Base-by-base conservation (phyloP, 2,329 filamentous ascomycete genomes). In the Alternaria sp. region DNA sequence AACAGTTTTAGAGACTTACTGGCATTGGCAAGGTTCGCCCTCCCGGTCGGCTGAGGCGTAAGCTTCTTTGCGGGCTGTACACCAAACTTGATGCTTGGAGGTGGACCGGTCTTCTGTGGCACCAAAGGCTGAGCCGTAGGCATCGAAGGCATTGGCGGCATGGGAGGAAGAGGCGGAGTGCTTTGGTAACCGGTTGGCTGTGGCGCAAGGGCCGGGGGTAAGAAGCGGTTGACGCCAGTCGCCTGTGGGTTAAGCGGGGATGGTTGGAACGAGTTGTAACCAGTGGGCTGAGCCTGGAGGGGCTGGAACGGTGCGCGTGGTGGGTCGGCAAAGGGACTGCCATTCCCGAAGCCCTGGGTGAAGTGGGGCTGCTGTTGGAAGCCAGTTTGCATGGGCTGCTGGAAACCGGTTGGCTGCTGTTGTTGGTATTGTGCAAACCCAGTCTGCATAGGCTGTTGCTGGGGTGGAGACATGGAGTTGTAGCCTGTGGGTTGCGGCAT, bases 1-100 rank as follows among this genome's bases (percentile, higher is more conserved):
- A 16, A n/a, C 8, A 42, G 20, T 14, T 5, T 59, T 22, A 20
- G 5, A n/a, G 14, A 94, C 94, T 91, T 89, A 98, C 94, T 99
- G 74, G 95, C 95, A 88, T 96, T 92, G 53, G 91, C 86, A 68
- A 99, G 85, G 78, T 98, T 97, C 57, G 95, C 95, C 82, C 91
- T 89, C 65, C 95, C 95, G 7, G 95, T 99, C 28, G 93, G 86
- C 81, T 98, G 95, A 30, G 94, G 89, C 62, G 87, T 85, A 70
- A 98, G 81, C 78, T 91, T 95, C 80, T 93, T 93, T 30, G 88
- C 82, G 28, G 84, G 82, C 58, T 87, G 85, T 36, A 96, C 89
- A 39, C 95, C 95, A 77, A 99, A 99, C 61, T 93, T 88, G 18
- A 99, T 90, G 24, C 93, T 88, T 46, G 95, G 95, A 20, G 94